These are phyloP conservation scores for Lenzites betulinus DNA, from an alignment of 768 basidiomycete species.

Conservation along the genomic window DNA sequence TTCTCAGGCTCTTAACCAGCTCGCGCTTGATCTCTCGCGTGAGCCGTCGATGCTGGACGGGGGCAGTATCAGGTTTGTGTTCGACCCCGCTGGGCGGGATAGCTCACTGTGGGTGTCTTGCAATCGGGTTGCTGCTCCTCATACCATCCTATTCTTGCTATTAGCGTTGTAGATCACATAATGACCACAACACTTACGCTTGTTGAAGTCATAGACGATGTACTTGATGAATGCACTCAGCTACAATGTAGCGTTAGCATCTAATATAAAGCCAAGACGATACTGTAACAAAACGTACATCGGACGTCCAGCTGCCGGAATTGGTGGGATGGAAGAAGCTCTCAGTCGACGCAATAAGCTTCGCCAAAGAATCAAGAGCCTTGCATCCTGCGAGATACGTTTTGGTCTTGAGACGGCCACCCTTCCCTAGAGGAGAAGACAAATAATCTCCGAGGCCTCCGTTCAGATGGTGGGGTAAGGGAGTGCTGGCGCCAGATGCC, in stretches of 20 bases:
- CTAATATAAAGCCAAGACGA: not conserved
- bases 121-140: conserved; percentile 77
- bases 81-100: not conserved
- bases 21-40: conserved; percentile 80
- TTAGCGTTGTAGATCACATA: not conserved
- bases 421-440: conserved; percentile 56
- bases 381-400: conserved; percentile 81
- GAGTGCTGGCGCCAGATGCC: conserved; percentile 63
- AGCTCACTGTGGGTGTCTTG: conserved; percentile 68
- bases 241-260: conserved; percentile 34
- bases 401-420: conserved; percentile 41
- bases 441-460: conserved; percentile 57
- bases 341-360: conserved; percentile 84
- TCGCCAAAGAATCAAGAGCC: conserved; percentile 83
- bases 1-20: conserved; percentile 79
- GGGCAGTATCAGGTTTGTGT: not conserved
- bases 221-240: conserved; percentile 85
- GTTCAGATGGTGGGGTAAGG: conserved; percentile 45
- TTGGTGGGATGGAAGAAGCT: conserved; percentile 92
- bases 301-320: conserved; percentile 79
- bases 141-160: conserved; percentile 59
- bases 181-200: conserved; percentile 46
- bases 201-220: conserved; percentile 82
- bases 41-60: conserved; percentile 64
- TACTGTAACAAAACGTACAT: conserved; percentile 45